Evolutionary conservation across 805 yeast genomes (phyloP).

Genomic region (Pichia thaimueangensis): DNA sequence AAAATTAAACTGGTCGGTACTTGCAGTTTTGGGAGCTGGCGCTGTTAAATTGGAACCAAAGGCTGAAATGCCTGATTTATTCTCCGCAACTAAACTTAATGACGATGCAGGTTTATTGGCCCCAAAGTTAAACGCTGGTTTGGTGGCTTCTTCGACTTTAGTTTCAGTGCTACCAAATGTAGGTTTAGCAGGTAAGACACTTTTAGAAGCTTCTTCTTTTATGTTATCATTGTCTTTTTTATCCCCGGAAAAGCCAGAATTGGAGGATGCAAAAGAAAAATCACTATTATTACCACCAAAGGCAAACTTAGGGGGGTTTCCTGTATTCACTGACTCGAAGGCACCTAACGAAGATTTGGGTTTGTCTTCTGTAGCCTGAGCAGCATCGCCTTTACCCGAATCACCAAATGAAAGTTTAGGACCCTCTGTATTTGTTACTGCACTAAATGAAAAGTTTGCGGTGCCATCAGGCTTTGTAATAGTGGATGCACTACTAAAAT

Average conservation of each 20-base stretch:
- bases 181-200: too few species aligned
- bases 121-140: constrained; percentile 3
- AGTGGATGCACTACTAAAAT: not conserved
- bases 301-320: too few species aligned
- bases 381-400: too few species aligned
- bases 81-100: not conserved
- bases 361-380: not conserved
- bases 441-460: not conserved
- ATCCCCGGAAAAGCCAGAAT: too few species aligned
- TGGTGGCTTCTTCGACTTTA: not conserved
- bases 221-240: too few species aligned
- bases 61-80: too few species aligned
- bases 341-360: not conserved
- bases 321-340: too few species aligned
- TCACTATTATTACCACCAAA: not conserved
- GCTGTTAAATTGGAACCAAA: too few species aligned
- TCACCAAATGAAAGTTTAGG: not conserved
- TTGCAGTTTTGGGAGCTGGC: not conserved
- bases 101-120: not conserved
- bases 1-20: not conserved
- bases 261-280: not conserved
- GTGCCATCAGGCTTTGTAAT: not conserved
- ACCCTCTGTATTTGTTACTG: not conserved
- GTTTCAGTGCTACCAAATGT: too few species aligned
- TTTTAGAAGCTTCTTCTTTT: too few species aligned